Percentiles rank a stretch among this genome's conserved stretches.
phyloP scores from a whole-genome alignment of 2,329 filamentous ascomycete species.

The Sarocladium strictum region DNA sequence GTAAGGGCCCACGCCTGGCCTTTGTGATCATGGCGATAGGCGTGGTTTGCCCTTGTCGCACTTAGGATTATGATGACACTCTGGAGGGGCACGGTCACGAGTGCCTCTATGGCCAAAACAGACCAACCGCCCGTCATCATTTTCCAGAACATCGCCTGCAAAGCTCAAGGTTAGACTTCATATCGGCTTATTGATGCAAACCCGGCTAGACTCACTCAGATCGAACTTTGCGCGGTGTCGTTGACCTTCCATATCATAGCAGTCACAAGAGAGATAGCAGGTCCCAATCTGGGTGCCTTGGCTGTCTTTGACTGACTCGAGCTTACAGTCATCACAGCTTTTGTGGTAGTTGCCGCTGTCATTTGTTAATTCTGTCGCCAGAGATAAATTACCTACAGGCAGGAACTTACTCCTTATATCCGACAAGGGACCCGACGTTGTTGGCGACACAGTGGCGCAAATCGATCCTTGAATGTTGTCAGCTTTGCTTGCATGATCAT shows the following conservation, averaged over 20 bases:
- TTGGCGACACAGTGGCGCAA: constrained; percentile 10
- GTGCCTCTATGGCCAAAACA: constrained; percentile 9
- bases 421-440: constrained; percentile 7
- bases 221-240: constrained; percentile 3
- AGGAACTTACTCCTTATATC: constrained; percentile 5
- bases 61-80: constrained; percentile 10
- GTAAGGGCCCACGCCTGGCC: too few species aligned
- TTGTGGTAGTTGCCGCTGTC: constrained; percentile 9
- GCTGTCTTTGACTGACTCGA: not conserved
- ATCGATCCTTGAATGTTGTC: too few species aligned
- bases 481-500: too few species aligned
- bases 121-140: constrained; percentile 8
- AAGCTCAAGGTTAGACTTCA: not conserved
- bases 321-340: constrained; percentile 7
- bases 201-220: not conserved
- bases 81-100: constrained; percentile 4
- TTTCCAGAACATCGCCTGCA: constrained; percentile 9
- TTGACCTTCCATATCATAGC: constrained; percentile 5
- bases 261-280: constrained; percentile 10
- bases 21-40: not conserved
- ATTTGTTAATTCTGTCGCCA: not conserved
- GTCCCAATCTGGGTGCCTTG: not conserved
- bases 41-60: constrained; percentile 1
- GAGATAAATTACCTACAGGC: not conserved
- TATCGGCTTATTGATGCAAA: not conserved